phyloP scores from a whole-genome alignment of 495 filamentous ascomycete genomes.

The Lentithecium fluviatile region DNA sequence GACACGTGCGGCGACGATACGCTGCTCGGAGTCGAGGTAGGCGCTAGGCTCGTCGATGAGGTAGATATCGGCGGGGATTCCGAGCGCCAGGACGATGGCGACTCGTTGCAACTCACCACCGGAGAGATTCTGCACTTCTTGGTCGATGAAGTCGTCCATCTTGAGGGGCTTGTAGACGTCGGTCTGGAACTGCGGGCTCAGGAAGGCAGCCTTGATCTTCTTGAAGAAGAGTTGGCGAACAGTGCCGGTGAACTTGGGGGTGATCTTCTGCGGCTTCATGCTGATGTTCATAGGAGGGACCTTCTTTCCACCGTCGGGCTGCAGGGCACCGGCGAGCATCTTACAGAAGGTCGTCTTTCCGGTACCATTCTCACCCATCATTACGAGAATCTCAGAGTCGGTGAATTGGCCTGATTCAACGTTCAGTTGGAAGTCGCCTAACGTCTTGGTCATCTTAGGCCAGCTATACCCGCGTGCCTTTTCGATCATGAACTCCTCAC shows the following conservation, averaged over 20 bases:
- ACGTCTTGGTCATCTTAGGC: constrained; percentile 88
- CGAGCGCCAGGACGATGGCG: constrained; percentile 92
- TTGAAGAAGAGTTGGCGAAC: constrained; percentile 93
- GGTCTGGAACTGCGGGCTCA: constrained; percentile 96
- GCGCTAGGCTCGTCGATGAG: constrained; percentile 80
- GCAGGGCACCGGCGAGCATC: constrained; percentile 87
- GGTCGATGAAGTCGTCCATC: constrained; percentile 97
- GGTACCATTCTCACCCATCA: constrained; percentile 99
- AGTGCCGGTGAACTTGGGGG: constrained; percentile 94
- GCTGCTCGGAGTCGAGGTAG: constrained; percentile 97
- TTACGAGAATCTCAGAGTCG: constrained; percentile 96
- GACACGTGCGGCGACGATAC: constrained; percentile 92
- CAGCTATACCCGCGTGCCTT: constrained; percentile 82
- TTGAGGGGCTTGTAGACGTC: constrained; percentile 98
- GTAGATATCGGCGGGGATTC: constrained; percentile 96
- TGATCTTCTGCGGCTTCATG: constrained; percentile 99
- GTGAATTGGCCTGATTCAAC: constrained; percentile 86
- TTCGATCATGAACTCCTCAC: constrained; percentile 86
- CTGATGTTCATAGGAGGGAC: constrained; percentile 93
- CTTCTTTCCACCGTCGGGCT: constrained; percentile 73
- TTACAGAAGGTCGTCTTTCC: constrained; percentile 97
- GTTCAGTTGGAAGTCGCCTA: constrained; percentile 81
- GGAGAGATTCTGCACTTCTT: constrained; percentile 97
- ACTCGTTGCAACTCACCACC: constrained; percentile 99
- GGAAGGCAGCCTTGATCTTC: constrained; percentile 94